Evolutionary conservation across 2,329 filamentous ascomycete genomes (phyloP), one percentile per base, ranked within the genome.

Genomic region (Arthrinium puccinioides): DNA sequence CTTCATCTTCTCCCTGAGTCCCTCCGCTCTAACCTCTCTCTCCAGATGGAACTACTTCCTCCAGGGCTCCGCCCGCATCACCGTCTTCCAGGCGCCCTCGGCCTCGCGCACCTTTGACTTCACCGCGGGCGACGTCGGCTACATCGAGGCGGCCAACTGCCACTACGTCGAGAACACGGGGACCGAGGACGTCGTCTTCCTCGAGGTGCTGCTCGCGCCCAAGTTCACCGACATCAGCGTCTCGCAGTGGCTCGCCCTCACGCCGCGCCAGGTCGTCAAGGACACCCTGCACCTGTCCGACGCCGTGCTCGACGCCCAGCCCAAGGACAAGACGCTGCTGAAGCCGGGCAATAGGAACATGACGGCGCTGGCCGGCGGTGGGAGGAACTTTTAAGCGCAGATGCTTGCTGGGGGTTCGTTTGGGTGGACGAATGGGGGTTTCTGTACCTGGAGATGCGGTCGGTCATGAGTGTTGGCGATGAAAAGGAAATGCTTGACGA

Each of bases 131-230:
- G 73, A 77, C 41, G 74, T 79, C 0, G 75, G 73, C 0, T 79
- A 79, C 42, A 69, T 80, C 9, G 72, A 74, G 2, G 63, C 67
- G 9, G 62, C 66, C 1, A 63, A 66, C 26, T 67, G 70, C 0
- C 77, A 81, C 50, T 81, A 79, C 44, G 60, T 81, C 14, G 74
- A 81, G 57, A 81, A 79, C 49, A 76, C 69, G 0, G 75, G 74
- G 14, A 67, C 62, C 9, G 70, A 72, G 41, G 70, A 76, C 41
- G 55, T 79, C 8, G 57, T 78, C 5, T 76, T 77, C 50, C 57
- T 80, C n/a, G 75, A 80, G 48, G 69, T 80, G 2, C 55, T 79
- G 36, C 70, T 74, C 54, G 69, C 73, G 4, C 51, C 55, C 18
- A 59, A 61, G 36, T 75, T 74, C 42, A 63, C 64, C 11, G 74